A percentile compares a stretch with the other conserved stretches of the same genome.
Evolutionary conservation across 352 stramenopile genomes (phyloP).

Genomic region (Ophiocytium majus): DNA sequence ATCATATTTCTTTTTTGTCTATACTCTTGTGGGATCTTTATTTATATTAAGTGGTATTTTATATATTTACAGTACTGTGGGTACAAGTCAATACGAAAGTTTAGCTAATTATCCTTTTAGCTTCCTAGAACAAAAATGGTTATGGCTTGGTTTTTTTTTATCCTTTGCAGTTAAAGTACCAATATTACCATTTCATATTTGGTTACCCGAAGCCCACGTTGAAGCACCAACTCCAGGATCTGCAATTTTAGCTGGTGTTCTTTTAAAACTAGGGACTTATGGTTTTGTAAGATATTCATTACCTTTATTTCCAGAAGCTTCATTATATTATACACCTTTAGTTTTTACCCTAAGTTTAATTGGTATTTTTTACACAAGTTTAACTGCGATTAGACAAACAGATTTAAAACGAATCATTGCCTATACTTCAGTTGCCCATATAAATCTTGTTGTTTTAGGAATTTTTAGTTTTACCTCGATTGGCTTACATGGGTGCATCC

Average conservation of each 20-base stretch:
- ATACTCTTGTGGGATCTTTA: slow-evolving; percentile 61
- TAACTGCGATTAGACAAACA: slow-evolving; percentile 60
- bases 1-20: slow-evolving; percentile 62
- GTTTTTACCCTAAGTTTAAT: slow-evolving; percentile 20
- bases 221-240: slow-evolving; percentile 60
- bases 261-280: slow-evolving; percentile 63
- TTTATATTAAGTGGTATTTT: slow-evolving; percentile 61
- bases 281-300: slow-evolving; percentile 61
- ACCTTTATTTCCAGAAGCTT: slow-evolving; percentile 56
- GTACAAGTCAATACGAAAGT: slow-evolving; percentile 51
- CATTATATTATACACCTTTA: slow-evolving; percentile 53
- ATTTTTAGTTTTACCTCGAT: slow-evolving; percentile 60
- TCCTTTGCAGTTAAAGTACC: slow-evolving; percentile 56
- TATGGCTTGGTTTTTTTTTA: slow-evolving; percentile 61
- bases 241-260: slow-evolving; percentile 61
- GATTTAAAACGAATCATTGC: slow-evolving; percentile 64
- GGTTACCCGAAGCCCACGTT: slow-evolving; percentile 61
- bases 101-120: slow-evolving; percentile 36
- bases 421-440: slow-evolving; percentile 61
- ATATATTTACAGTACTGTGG: slow-evolving; percentile 59
- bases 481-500: slow-evolving; percentile 57
- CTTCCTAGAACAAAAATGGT: slow-evolving; percentile 57
- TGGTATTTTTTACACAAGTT: slow-evolving; percentile 59
- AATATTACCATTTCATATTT: slow-evolving; percentile 59
- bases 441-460: slow-evolving; percentile 60